Percentiles rank a stretch among this genome's conserved stretches.
phyloP scores from a whole-genome alignment of 176 grass and related monocot species.

The Microstegium vimineum region DNA sequence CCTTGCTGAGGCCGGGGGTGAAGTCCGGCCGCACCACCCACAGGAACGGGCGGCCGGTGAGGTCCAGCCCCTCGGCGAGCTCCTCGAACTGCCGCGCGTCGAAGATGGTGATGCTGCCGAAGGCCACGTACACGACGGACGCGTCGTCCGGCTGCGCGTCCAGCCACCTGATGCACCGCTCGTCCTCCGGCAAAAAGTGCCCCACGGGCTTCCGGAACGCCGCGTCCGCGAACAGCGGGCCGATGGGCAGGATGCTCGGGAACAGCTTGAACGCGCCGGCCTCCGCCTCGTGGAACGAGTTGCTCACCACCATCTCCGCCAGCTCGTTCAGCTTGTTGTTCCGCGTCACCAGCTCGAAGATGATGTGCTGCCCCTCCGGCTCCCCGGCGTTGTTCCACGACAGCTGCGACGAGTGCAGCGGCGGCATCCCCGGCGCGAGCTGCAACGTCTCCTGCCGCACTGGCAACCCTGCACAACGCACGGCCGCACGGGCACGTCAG shows the following conservation, averaged over 20 bases:
- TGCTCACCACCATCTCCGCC: constrained; percentile 48
- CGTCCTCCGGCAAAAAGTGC: constrained; percentile 43
- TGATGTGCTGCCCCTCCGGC: constrained; percentile 6
- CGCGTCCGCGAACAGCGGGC: constrained; percentile 34
- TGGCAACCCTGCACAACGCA: constrained; percentile 27
- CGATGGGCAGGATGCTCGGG: constrained; percentile 43
- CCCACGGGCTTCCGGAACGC: constrained; percentile 25
- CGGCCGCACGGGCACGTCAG: not conserved
- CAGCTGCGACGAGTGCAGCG: constrained; percentile 33
- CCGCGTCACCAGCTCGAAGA: constrained; percentile 39
- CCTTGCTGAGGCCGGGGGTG: not conserved
- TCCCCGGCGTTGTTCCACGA: constrained; percentile 33
- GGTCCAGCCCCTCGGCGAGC: constrained; percentile 35
- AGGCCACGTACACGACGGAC: constrained; percentile 68
- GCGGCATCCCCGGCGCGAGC: constrained; percentile 32
- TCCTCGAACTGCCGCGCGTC: constrained; percentile 34
- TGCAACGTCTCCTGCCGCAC: constrained; percentile 25
- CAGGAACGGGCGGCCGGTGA: constrained; percentile 30
- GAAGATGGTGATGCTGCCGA: constrained; percentile 64
- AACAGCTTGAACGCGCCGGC: constrained; percentile 31
- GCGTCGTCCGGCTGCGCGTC: constrained; percentile 27
- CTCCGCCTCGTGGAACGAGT: constrained; percentile 61
- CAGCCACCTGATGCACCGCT: constrained; percentile 38
- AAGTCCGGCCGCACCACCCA: constrained; percentile 54
- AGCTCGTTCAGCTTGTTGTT: constrained; percentile 25